A percentile compares a stretch with the other conserved stretches of the same genome.
Conservation (phyloP, 2,329 filamentous ascomycete genomes). For the Penicillium sp. region DNA sequence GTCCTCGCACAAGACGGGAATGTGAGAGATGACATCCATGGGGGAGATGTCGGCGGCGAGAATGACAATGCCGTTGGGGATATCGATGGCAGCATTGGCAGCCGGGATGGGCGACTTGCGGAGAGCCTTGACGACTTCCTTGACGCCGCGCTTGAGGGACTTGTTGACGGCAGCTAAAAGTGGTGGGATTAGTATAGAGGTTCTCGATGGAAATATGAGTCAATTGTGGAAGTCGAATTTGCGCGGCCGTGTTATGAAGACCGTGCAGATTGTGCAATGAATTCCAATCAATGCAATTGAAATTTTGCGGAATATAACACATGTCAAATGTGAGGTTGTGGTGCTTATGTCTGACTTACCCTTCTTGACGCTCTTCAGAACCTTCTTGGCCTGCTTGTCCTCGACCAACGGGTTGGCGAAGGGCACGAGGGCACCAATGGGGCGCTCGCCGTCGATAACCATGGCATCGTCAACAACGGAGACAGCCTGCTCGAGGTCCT, state of each 20-base stretch:
- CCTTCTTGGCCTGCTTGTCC: conserved; percentile 52
- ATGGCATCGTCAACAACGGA: conserved; percentile 22
- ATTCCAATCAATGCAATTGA: background rate
- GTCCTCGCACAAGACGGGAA: conserved; percentile 96
- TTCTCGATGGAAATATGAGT: background rate
- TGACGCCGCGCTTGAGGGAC: conserved; percentile 94
- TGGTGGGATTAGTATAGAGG: conserved; percentile 18
- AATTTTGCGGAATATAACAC: background rate
- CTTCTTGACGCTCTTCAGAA: conserved; percentile 53
- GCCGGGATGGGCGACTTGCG: conserved; percentile 79
- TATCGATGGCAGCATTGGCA: conserved; percentile 59
- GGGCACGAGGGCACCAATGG: conserved; percentile 48
- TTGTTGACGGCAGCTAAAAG: conserved; percentile 84
- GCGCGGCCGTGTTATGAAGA: background rate
- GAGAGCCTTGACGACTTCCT: conserved; percentile 97
- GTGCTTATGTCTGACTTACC: conserved; percentile 31
- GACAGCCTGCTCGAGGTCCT: conserved; percentile 34
- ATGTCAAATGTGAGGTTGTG: background rate
- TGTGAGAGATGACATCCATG: conserved; percentile 97
- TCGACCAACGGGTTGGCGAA: conserved; percentile 52
- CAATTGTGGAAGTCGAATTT: background rate
- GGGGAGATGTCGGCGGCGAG: conserved; percentile 97
- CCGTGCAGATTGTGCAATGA: background rate
- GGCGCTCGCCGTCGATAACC: conserved; percentile 32
- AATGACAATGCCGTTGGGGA: conserved; percentile 74